Base-by-base conservation (phyloP, 768 basidiomycete species). In the Psilocybe azurescens region DNA sequence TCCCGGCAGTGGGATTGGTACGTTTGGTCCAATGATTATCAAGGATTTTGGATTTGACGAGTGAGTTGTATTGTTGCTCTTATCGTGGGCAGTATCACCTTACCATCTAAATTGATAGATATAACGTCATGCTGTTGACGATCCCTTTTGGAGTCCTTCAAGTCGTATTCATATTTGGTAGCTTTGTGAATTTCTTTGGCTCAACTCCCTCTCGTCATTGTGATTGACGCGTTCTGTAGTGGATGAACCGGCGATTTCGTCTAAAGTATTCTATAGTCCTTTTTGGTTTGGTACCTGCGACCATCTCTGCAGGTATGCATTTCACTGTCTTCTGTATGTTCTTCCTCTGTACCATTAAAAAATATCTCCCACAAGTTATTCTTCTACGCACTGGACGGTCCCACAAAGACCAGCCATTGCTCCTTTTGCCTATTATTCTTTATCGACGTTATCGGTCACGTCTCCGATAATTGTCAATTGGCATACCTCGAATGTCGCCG, bases 401-500 rank as follows among this genome's bases (percentile, higher is more conserved):
- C 32, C 59, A 67, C 10, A 53, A 67, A 56, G 70, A 75, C 48
- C 69, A 70, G 30, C 67, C 73, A 16, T 51, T 69, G 3, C 61
- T 77, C 5, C 65, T 77, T 4, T 69, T 13, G 72, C 74, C 0
- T 77, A 75, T 61, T 76, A 77, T 52, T 58, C 73, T n/a, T 56
- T 74, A 2, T 63, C 74, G 8, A 47, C 67, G 9, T 64, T 67
- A 10, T 66, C 59, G 14, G 66, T 72, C 18, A 59, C 70, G 18
- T 59, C 59, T 1, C 73, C 76, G 0, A 66, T 67, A 11, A 63
- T 77, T 36, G 61, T 74, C 16, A 74, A 73, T 53, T 77, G 76
- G 76, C 73, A 76, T 51, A 69, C 74, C 14, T 69, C 75, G 1
- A 77, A 77, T 56, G 74, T 75, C 6, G 76, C 76, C 7, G 76